Conservation (phyloP, 2,329 filamentous ascomycete genomes). For the Monosporascus sp. region DNA sequence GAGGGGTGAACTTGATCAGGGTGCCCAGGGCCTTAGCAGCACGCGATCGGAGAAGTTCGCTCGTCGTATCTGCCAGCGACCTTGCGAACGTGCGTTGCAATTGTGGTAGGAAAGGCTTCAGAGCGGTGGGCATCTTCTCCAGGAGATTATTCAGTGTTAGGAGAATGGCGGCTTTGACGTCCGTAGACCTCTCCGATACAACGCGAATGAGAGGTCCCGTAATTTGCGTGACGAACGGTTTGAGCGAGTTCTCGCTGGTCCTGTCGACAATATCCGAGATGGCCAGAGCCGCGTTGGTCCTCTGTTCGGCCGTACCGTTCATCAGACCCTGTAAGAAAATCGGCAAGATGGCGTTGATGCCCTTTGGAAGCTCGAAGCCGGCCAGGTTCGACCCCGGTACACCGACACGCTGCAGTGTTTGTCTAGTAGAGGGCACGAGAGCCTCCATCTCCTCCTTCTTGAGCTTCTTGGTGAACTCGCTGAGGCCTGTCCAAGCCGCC, state of each 20-base stretch:
- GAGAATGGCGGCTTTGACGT: slow-evolving; percentile 92
- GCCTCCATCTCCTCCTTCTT: slow-evolving; percentile 98
- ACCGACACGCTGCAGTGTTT: slow-evolving; percentile 82
- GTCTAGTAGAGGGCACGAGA: slow-evolving; percentile 78
- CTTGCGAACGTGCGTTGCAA: slow-evolving; percentile 96
- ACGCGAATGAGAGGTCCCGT: slow-evolving; percentile 97
- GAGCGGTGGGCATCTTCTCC: slow-evolving; percentile 90
- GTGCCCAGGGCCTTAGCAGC: slow-evolving; percentile 93
- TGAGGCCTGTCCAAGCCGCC: slow-evolving; percentile 81
- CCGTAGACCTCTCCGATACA: slow-evolving; percentile 90
- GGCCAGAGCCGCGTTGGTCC: slow-evolving; percentile 83
- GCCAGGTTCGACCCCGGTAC: slow-evolving; percentile 78
- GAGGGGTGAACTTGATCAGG: slow-evolving; percentile 88
- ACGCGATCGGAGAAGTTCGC: slow-evolving; percentile 78
- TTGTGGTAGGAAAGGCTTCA: slow-evolving; percentile 96
- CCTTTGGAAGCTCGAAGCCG: slow-evolving; percentile 90
- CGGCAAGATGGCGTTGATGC: slow-evolving; percentile 90
- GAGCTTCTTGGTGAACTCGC: slow-evolving; percentile 79
- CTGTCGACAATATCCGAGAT: slow-evolving; percentile 96
- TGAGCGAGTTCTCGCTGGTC: slow-evolving; percentile 79
- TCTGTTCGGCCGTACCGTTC: slow-evolving; percentile 90
- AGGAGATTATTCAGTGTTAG: slow-evolving; percentile 90
- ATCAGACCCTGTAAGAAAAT: slow-evolving; percentile 98
- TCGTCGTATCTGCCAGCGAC: slow-evolving; percentile 86
- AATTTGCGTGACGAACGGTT: slow-evolving; percentile 94